These are phyloP conservation scores for Aspergillus haitiensis DNA, from an alignment of 495 filamentous ascomycete species.

Conservation along the genomic window DNA sequence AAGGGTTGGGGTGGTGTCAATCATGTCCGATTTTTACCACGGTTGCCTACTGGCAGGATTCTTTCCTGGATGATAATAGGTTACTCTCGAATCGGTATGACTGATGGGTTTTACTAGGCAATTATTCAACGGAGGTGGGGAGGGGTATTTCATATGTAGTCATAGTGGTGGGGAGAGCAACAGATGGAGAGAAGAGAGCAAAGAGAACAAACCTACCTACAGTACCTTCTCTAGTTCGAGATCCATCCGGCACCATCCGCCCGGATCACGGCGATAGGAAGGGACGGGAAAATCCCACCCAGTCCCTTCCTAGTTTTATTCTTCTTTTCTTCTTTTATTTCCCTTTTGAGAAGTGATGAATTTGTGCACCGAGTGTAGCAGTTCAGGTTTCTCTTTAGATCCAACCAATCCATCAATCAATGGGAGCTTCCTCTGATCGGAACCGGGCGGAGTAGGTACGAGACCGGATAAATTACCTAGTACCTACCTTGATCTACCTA, in stretches of 20 bases:
- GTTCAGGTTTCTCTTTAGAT: too few species aligned
- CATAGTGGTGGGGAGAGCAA: not conserved
- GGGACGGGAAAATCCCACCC: not conserved
- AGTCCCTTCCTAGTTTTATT: too few species aligned
- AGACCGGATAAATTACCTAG: too few species aligned
- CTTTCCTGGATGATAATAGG: slow-evolving; percentile 11
- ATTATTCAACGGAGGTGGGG: not conserved
- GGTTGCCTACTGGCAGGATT: slow-evolving; percentile 8
- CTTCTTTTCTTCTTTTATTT: too few species aligned
- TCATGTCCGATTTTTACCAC: not conserved
- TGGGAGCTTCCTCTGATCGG: too few species aligned
- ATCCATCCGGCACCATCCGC: slow-evolving; percentile 22
- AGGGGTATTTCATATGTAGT: not conserved
- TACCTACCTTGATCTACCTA: too few species aligned
- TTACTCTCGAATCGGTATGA: slow-evolving; percentile 5
- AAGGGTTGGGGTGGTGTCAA: not conserved
- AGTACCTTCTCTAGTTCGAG: not conserved
- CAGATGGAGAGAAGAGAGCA: not conserved
- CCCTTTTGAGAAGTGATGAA: too few species aligned
- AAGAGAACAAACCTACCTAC: slow-evolving; percentile 4
- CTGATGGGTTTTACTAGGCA: not conserved
- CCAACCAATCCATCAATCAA: too few species aligned
- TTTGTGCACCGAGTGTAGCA: too few species aligned
- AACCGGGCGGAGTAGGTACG: too few species aligned
- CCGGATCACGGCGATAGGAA: slow-evolving; percentile 13